Evolutionary conservation across 352 stramenopile genomes (phyloP), one percentile per base, ranked within the genome.

Genomic region (Phytopythium vexans): DNA sequence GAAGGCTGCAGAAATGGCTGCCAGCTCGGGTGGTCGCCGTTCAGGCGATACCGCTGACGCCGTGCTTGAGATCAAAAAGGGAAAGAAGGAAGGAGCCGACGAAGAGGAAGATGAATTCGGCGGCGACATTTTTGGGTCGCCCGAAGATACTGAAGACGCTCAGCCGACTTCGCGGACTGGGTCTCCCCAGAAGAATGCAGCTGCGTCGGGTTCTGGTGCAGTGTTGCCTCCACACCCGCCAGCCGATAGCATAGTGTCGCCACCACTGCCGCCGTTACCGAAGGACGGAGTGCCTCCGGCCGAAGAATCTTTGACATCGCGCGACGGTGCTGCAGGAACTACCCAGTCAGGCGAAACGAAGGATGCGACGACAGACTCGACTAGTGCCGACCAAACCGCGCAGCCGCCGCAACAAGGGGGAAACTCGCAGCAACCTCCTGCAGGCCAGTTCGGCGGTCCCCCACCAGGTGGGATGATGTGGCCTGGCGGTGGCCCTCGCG

Each of bases 51-150:
- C 68, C n/a, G 84, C 84, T 3, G 84, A 93, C 52, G 82, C 81
- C n/a, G 88, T 78, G 9, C 49, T 94, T 4, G 84, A 92, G 41
- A 94, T 93, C 51, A 94, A 92, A 54, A 92, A 91, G 45, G 67
- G 68, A n/a, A 92, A 88, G 60, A 92, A 92, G 46, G 71, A 85
- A 6, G 68, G 70, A 34, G 72, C 80, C 8, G 76, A 75, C 2
- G 83, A 86, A 36, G 82, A 89, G 3, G 84, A 94, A 54, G 84
- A 94, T 54, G 84, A 92, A 54, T 92, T 94, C 59, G 84, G 84
- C 6, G 84, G 84, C 12, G 84, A 94, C 58, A 88, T 94, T 60
- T 94, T 91, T 48, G 82, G 73, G 6, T 82, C 81, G 10, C 72
- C 56, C 9, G 77, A 89, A 21, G 79, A 89, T 57, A 66, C 27